phyloP scores from a whole-genome alignment of 768 basidiomycete genomes.

The Suillus decipiens region DNA sequence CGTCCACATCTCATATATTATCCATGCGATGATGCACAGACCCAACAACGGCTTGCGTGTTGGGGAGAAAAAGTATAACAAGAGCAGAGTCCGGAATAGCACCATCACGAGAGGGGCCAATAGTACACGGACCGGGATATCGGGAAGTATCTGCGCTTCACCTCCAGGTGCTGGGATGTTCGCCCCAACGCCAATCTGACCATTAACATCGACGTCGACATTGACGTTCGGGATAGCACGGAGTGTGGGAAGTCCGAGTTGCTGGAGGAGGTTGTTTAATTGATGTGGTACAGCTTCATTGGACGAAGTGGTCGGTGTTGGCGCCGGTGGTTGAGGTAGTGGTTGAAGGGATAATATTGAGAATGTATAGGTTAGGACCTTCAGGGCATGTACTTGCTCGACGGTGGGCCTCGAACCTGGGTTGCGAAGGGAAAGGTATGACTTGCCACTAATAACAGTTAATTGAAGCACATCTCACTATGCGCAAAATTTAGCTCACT shows the following conservation, averaged over 20 bases:
- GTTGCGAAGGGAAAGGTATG: conserved; percentile 54
- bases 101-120: conserved; percentile 69
- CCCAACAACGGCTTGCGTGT: conserved; percentile 72
- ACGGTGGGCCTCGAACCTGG: conserved; percentile 51
- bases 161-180: conserved; percentile 20
- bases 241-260: conserved; percentile 60
- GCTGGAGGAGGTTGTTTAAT: conserved; percentile 62
- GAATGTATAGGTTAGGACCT: conserved; percentile 40
- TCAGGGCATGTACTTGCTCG: conserved; percentile 58
- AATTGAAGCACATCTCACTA: conserved; percentile 4
- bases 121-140: conserved; percentile 66
- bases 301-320: conserved; percentile 28
- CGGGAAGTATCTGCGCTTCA: conserved; percentile 44
- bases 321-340: conserved; percentile 31
- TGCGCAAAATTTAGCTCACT: conserved; percentile 28
- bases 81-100: conserved; percentile 62
- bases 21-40: conserved; percentile 65
- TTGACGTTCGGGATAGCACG: conserved; percentile 37
- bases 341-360: conserved; percentile 57
- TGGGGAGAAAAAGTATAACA: conserved; percentile 79
- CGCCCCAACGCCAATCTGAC: conserved; percentile 21
- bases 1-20: conserved; percentile 75
- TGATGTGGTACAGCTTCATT: conserved; percentile 43
- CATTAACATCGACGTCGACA: conserved; percentile 15
- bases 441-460: conserved; percentile 29